Conservation (phyloP, 2,329 filamentous ascomycete species). For the Venturia aucupariae region DNA sequence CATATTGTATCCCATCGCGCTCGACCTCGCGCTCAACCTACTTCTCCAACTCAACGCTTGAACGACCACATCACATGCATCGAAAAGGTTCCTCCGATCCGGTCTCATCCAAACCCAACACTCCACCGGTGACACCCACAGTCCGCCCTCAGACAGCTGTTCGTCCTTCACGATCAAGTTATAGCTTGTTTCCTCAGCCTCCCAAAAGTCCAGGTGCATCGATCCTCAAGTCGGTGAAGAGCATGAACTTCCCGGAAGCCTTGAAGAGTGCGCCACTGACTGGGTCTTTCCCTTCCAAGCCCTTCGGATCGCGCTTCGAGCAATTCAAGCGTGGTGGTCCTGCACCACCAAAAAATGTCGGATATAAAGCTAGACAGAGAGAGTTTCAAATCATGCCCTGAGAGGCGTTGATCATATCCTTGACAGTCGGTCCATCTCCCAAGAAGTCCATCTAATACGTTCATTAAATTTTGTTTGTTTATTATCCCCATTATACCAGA, state of each 20-base stretch:
- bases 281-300: not conserved
- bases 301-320: not conserved
- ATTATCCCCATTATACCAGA: not conserved
- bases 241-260: not conserved
- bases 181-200: conserved; percentile 7
- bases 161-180: conserved; percentile 1
- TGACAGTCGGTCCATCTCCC: too few relatives aligned
- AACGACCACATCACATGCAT: not conserved
- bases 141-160: not conserved
- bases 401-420: not conserved
- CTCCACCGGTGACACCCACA: not conserved
- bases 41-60: not conserved
- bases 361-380: not conserved
- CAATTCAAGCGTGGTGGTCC: not conserved
- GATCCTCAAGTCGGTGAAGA: not conserved
- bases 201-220: not conserved
- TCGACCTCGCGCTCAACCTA: not conserved
- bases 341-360: not conserved
- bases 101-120: not conserved
- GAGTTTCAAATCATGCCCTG: not conserved
- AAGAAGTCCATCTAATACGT: not conserved
- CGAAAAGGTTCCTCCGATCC: not conserved
- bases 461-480: not conserved
- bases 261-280: not conserved
- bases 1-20: not conserved